These are phyloP conservation scores for Brassica cretica DNA, from an alignment of 345 rosid genomes.

Conservation along the genomic window DNA sequence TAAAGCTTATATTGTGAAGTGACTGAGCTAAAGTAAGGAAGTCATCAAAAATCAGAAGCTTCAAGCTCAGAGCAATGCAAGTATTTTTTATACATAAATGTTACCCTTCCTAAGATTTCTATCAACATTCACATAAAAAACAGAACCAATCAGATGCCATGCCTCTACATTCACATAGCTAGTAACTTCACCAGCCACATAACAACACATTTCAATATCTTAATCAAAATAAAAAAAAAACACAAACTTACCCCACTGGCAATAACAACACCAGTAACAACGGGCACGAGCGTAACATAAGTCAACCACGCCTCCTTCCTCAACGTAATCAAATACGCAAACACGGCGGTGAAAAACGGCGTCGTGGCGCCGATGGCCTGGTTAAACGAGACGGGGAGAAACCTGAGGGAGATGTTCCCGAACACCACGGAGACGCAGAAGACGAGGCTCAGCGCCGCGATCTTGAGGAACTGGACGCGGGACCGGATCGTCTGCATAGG, in stretches of 20 bases:
- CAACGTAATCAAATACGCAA: slow-evolving; percentile 84
- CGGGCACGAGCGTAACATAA: slow-evolving; percentile 82
- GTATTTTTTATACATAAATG: background rate
- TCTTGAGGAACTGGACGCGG: slow-evolving; percentile 83
- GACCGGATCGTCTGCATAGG: slow-evolving; percentile 99
- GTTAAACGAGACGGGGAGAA: slow-evolving; percentile 84
- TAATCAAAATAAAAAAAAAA: background rate
- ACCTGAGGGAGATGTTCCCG: slow-evolving; percentile 83
- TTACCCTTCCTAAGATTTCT: background rate
- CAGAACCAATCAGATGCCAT: background rate
- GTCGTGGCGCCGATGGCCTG: slow-evolving; percentile 99
- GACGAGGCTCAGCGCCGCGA: slow-evolving; percentile 79
- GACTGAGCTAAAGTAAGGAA: too few species aligned
- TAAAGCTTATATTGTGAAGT: background rate
- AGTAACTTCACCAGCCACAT: background rate
- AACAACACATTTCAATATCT: too few species aligned
- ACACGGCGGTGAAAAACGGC: slow-evolving; percentile 95
- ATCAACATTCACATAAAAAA: background rate
- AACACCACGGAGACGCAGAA: slow-evolving; percentile 96
- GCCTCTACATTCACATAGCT: background rate
- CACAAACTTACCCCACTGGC: slow-evolving; percentile 83
- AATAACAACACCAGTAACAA: slow-evolving; percentile 91
- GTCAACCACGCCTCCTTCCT: slow-evolving; percentile 98
- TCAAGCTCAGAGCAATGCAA: slow-evolving; percentile 3
- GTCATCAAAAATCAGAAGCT: background rate